A percentile compares a stretch with the other conserved stretches of the same genome.
phyloP scores from a whole-genome alignment of 2,329 filamentous ascomycete genomes.

The Botryotinia globosa region DNA sequence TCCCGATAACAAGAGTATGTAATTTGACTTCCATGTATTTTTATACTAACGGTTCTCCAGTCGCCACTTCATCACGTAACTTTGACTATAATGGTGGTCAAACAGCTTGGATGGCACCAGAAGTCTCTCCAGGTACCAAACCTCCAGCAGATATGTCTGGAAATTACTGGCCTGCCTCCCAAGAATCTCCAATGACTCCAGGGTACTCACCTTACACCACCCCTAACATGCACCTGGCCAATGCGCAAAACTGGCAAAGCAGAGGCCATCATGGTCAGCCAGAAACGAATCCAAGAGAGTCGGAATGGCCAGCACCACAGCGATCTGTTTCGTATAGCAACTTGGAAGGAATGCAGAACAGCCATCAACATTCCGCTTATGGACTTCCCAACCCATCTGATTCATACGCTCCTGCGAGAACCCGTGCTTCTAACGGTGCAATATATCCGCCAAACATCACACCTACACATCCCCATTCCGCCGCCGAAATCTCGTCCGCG shows the following conservation, averaged over 20 bases:
- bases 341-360: constrained; percentile 35
- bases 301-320: constrained; percentile 37
- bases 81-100: constrained; percentile 34
- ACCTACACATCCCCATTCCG: constrained; percentile 27
- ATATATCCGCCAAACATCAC: constrained; percentile 36
- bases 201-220: constrained; percentile 49
- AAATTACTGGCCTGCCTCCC: constrained; percentile 48
- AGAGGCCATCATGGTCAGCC: constrained; percentile 31
- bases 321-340: constrained; percentile 39
- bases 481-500: constrained; percentile 27
- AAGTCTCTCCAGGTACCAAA: constrained; percentile 40
- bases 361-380: constrained; percentile 33
- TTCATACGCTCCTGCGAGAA: constrained; percentile 10
- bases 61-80: constrained; percentile 34
- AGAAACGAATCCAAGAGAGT: constrained; percentile 34
- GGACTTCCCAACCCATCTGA: constrained; percentile 22
- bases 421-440: constrained; percentile 15
- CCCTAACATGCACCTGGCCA: constrained; percentile 39
- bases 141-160: constrained; percentile 42
- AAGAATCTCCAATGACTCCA: constrained; percentile 51
- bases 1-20: constrained; percentile 37
- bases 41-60: constrained; percentile 29
- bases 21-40: constrained; percentile 10
- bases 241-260: constrained; percentile 35
- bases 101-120: constrained; percentile 37